phyloP scores from a whole-genome alignment of 139 green algal species.

The Nannochloris sp. region DNA sequence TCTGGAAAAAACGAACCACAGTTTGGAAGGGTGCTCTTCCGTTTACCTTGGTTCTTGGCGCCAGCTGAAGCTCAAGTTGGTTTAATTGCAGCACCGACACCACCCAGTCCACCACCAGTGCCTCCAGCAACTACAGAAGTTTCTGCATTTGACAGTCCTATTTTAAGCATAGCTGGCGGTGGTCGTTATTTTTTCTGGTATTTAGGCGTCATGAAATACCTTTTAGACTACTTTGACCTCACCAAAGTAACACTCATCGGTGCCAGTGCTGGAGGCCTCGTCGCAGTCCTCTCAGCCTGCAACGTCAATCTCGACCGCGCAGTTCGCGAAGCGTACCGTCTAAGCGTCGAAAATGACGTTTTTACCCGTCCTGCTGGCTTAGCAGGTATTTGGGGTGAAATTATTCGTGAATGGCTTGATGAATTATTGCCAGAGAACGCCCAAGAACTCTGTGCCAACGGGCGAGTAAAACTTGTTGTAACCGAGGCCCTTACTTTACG shows the following conservation, averaged over 20 bases:
- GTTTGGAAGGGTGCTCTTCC: too few relatives aligned
- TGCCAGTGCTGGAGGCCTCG: conserved; percentile 32
- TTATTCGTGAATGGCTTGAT: conserved; percentile 63
- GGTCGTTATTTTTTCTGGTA: conserved; percentile 24
- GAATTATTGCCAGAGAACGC: conserved; percentile 60
- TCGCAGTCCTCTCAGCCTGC: conserved; percentile 29
- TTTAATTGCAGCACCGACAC: too few relatives aligned
- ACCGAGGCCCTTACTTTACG: conserved; percentile 26
- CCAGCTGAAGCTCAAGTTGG: too few relatives aligned
- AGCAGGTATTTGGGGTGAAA: conserved; percentile 56
- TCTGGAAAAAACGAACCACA: too few relatives aligned
- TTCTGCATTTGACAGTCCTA: conserved; percentile 2
- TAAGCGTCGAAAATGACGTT: conserved; percentile 35
- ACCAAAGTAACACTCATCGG: conserved; percentile 23
- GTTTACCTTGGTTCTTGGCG: too few relatives aligned
- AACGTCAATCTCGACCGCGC: conserved; percentile 33
- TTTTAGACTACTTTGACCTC: conserved; percentile 30
- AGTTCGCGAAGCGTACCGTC: conserved; percentile 23
- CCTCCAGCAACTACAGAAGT: too few relatives aligned
- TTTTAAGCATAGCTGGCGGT: conserved; percentile 11
- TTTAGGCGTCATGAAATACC: conserved; percentile 14
- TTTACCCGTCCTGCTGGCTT: conserved; percentile 44
- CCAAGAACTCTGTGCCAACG: conserved; percentile 25
- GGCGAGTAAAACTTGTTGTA: conserved; percentile 35
- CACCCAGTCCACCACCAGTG: too few relatives aligned